Conservation (phyloP, 2,329 filamentous ascomycete genomes). For the Aureobasidium leucospermi region DNA sequence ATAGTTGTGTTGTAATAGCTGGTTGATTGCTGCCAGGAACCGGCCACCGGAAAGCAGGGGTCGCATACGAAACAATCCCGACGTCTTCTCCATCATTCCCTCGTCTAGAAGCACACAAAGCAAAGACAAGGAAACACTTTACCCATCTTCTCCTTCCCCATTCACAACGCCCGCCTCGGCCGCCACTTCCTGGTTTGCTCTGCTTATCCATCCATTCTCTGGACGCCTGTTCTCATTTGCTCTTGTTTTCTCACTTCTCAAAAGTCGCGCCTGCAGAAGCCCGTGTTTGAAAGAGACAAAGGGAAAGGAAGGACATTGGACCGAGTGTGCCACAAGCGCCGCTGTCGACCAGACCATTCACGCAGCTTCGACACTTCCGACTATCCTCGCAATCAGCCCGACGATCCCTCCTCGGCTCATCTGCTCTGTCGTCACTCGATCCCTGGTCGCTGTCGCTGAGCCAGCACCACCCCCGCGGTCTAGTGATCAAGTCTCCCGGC, state of each 20-base stretch:
- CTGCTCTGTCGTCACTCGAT: neutral
- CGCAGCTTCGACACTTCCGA: neutral
- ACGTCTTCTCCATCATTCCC: slow-evolving; percentile 14
- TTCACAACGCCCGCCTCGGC: slow-evolving; percentile 10
- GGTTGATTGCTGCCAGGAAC: neutral
- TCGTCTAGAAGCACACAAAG: slow-evolving; percentile 14
- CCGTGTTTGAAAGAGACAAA: slow-evolving; percentile 12
- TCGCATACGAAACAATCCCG: slow-evolving; percentile 10
- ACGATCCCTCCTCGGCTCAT: neutral
- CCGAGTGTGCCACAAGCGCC: slow-evolving; percentile 13
- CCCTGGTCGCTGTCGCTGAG: neutral
- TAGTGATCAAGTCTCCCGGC: slow-evolving; percentile 7
- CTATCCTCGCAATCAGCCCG: neutral
- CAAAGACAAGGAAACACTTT: slow-evolving; percentile 14
- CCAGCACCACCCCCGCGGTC: slow-evolving; percentile 10
- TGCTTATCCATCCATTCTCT: neutral
- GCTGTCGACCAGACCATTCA: neutral
- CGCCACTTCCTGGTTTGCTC: slow-evolving; percentile 12
- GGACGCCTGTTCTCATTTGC: neutral
- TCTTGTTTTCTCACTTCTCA: slow-evolving; percentile 6
- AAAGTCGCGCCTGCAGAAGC: slow-evolving; percentile 8
- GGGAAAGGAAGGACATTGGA: slow-evolving; percentile 11
- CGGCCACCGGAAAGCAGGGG: neutral
- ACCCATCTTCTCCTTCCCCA: slow-evolving; percentile 1
- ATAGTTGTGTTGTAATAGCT: neutral